Evolutionary conservation across 352 stramenopile species (phyloP).

Genomic region (Pythium brassicae): DNA sequence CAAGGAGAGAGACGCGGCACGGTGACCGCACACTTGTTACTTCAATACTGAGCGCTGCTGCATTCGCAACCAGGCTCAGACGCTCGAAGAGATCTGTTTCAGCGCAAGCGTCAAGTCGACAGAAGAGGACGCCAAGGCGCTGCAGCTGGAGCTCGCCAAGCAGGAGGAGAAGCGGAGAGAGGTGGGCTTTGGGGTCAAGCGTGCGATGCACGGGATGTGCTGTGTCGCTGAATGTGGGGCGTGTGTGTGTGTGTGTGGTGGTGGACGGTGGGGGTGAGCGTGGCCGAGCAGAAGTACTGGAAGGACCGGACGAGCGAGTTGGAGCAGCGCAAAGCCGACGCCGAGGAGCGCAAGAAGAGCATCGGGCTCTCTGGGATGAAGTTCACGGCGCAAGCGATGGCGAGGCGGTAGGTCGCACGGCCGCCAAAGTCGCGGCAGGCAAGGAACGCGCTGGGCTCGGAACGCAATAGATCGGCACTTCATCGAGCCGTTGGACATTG

Average conservation of each 20-base stretch:
- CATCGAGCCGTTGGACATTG: background rate
- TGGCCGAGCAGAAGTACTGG: conserved; percentile 49
- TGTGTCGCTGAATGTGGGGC: background rate
- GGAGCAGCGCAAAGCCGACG: conserved; percentile 51
- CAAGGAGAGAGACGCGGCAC: too few relatives aligned
- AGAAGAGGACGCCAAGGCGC: conserved; percentile 28
- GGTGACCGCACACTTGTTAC: too few relatives aligned
- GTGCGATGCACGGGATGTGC: background rate
- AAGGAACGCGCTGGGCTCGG: too few relatives aligned
- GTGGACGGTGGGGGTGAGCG: too few relatives aligned
- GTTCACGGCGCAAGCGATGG: conserved; percentile 54
- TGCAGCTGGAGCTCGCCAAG: conserved; percentile 48
- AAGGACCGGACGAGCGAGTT: conserved; percentile 57
- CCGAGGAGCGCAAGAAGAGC: conserved; percentile 74
- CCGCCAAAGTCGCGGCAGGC: background rate
- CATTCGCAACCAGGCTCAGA: conserved; percentile 26
- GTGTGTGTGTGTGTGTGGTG: conserved; percentile 2
- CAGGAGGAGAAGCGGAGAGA: conserved; percentile 64
- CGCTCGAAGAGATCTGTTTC: conserved; percentile 56
- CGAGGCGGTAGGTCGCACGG: conserved; percentile 12
- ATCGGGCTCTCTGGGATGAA: conserved; percentile 71
- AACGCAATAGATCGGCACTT: too few relatives aligned
- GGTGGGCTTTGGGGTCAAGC: conserved; percentile 11
- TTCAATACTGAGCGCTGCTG: too few relatives aligned
- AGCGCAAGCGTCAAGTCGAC: conserved; percentile 4